Conservation (phyloP, 176 grass and related monocot genomes). For the Rhynchospora pubera region DNA sequence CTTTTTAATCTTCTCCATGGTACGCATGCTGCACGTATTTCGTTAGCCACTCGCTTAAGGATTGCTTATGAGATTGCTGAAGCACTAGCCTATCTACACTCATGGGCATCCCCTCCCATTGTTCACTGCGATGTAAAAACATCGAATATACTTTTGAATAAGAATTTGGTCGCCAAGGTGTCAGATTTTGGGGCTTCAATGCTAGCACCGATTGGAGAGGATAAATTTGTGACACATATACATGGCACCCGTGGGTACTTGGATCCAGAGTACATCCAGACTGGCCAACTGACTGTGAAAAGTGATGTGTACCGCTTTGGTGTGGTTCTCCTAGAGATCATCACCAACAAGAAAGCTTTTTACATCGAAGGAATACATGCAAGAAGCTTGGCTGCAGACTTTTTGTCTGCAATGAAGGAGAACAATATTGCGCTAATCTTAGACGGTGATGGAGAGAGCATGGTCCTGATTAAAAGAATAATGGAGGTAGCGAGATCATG, state of each 20-base stretch:
- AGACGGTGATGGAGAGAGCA: neutral
- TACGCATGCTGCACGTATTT: neutral
- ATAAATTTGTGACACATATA: neutral
- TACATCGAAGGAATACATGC: neutral
- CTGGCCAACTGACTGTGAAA: constrained; percentile 4
- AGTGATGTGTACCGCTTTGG: constrained; percentile 34
- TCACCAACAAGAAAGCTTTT: constrained; percentile 4
- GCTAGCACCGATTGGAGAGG: neutral
- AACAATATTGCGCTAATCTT: neutral
- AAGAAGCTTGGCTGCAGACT: neutral
- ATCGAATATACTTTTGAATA: constrained; percentile 19
- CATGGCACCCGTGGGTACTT: constrained; percentile 21
- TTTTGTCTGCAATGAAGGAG: constrained; percentile 1
- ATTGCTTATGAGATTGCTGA: constrained; percentile 1
- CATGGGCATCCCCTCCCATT: neutral
- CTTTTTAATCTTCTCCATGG: neutral
- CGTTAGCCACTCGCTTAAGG: constrained; percentile 6
- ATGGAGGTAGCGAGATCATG: neutral
- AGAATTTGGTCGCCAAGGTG: constrained; percentile 14
- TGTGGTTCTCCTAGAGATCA: constrained; percentile 17
- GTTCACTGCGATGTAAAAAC: constrained; percentile 33
- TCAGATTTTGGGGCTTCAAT: constrained; percentile 33
- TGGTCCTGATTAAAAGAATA: neutral
- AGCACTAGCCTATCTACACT: constrained; percentile 26
- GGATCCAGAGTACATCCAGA: constrained; percentile 20